phyloP scores from a whole-genome alignment of 495 filamentous ascomycete species.

The Hyaloscypha finlandica region DNA sequence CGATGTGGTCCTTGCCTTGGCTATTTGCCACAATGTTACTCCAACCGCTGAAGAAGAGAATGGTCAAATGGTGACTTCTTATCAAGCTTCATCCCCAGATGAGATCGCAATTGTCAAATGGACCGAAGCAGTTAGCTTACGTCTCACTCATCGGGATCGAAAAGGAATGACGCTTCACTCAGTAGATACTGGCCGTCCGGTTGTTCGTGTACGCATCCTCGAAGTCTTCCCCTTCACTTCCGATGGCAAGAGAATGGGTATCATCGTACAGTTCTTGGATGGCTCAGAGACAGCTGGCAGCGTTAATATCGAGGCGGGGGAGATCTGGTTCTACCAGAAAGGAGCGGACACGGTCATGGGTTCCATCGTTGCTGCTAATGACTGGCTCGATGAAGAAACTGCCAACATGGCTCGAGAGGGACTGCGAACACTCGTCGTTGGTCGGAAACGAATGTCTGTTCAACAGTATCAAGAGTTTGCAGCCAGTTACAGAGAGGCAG shows the following conservation, averaged over 20 bases:
- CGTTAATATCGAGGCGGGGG: conserved; percentile 45
- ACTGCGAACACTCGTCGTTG: conserved; percentile 90
- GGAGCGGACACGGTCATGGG: conserved; percentile 98
- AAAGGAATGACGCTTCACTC: conserved; percentile 80
- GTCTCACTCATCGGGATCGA: conserved; percentile 82
- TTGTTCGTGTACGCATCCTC: conserved; percentile 86
- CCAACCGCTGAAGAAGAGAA: conserved; percentile 84
- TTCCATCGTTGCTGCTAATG: conserved; percentile 88
- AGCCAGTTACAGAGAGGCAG: conserved; percentile 72
- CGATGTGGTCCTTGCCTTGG: conserved; percentile 87
- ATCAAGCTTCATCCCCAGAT: conserved; percentile 96
- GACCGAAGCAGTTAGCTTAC: conserved; percentile 90
- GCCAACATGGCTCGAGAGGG: conserved; percentile 99
- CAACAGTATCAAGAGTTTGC: conserved; percentile 82
- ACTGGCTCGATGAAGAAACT: conserved; percentile 98
- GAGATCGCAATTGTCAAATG: conserved; percentile 98
- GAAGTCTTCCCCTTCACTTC: conserved; percentile 98
- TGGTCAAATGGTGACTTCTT: conserved; percentile 75
- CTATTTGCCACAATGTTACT: conserved; percentile 96
- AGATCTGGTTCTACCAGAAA: conserved; percentile 99
- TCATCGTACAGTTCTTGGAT: conserved; percentile 80
- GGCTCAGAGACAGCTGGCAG: conserved; percentile 47
- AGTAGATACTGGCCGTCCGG: conserved; percentile 70
- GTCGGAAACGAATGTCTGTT: conserved; percentile 74
- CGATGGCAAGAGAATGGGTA: conserved; percentile 98